A percentile compares a stretch with the other conserved stretches of the same genome.
These are phyloP conservation scores for Hemerocallis citrina DNA, from an alignment of 106 monocot genomes.

Conservation along the genomic window DNA sequence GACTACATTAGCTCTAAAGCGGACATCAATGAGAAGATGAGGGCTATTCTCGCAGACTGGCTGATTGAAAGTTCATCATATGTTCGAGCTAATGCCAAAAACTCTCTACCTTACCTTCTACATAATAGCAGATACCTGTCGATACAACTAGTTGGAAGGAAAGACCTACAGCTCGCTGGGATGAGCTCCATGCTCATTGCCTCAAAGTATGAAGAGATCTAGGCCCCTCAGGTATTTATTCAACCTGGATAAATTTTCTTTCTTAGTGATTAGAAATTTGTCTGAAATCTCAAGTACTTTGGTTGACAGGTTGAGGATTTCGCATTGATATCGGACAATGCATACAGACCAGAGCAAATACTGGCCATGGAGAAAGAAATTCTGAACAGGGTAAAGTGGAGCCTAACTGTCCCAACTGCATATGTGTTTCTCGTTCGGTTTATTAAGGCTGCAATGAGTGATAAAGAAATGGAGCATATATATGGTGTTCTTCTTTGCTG, in stretches of 20 bases:
- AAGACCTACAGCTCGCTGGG: slow-evolving; percentile 67
- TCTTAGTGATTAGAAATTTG: neutral
- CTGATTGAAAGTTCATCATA: slow-evolving; percentile 66
- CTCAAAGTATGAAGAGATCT: slow-evolving; percentile 77
- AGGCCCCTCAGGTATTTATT: slow-evolving; percentile 52
- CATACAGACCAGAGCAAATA: slow-evolving; percentile 42
- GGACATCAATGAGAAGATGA: slow-evolving; percentile 67
- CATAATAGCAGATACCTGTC: slow-evolving; percentile 57
- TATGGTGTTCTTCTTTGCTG: slow-evolving; percentile 60
- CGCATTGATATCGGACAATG: slow-evolving; percentile 50
- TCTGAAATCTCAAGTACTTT: no score
- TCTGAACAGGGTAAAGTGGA: slow-evolving; percentile 59
- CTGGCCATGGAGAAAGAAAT: slow-evolving; percentile 55
- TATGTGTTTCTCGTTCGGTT: slow-evolving; percentile 58
- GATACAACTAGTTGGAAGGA: slow-evolving; percentile 22
- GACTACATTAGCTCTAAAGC: slow-evolving; percentile 58
- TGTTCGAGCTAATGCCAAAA: slow-evolving; percentile 63
- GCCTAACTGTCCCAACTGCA: slow-evolving; percentile 55
- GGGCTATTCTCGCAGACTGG: slow-evolving; percentile 68
- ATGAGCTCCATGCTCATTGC: slow-evolving; percentile 74
- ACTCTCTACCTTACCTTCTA: slow-evolving; percentile 54
- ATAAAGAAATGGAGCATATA: slow-evolving; percentile 52
- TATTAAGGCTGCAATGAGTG: slow-evolving; percentile 42
- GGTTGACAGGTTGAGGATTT: slow-evolving; percentile 50
- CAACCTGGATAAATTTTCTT: neutral